phyloP scores from a whole-genome alignment of 148 eudicot genomes.

The Selenicereus undatus region DNA sequence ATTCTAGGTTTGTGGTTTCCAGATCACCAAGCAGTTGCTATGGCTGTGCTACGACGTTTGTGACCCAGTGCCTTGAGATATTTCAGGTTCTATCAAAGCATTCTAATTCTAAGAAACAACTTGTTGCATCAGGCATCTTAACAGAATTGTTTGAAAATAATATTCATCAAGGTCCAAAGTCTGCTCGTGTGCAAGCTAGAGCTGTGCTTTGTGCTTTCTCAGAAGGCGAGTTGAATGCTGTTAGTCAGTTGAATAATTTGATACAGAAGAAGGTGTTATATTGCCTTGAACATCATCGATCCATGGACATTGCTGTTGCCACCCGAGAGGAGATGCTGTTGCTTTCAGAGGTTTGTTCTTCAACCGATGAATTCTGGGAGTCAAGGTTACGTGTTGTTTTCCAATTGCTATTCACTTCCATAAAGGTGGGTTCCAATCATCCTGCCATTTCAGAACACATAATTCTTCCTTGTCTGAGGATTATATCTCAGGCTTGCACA shows the following conservation, averaged over 20 bases:
- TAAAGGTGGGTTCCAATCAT: constrained; percentile 89
- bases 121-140: constrained; percentile 83
- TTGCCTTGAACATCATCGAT: constrained; percentile 98
- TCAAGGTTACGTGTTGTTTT: constrained; percentile 93
- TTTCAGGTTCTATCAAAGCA: constrained; percentile 91
- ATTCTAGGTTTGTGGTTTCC: constrained; percentile 77
- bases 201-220: constrained; percentile 96
- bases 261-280: constrained; percentile 91
- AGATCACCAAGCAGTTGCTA: constrained; percentile 94
- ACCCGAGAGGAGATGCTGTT: constrained; percentile 89
- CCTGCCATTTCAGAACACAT: constrained; percentile 99
- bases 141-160: constrained; percentile 97
- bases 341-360: constrained; percentile 95
- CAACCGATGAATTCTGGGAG: constrained; percentile 97
- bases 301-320: constrained; percentile 95
- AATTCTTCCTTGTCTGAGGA: constrained; percentile 94
- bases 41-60: constrained; percentile 96
- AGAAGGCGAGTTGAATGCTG: constrained; percentile 88
- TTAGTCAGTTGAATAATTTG: constrained; percentile 76
- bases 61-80: constrained; percentile 92
- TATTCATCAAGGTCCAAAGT: constrained; percentile 96
- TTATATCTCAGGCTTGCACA: constrained; percentile 95
- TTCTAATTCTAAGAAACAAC: constrained; percentile 85
- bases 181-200: constrained; percentile 96
- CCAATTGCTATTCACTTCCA: constrained; percentile 88